Evolutionary conservation across 202 grass and related monocot species (phyloP).

Genomic region (Alloteropsis angusta): DNA sequence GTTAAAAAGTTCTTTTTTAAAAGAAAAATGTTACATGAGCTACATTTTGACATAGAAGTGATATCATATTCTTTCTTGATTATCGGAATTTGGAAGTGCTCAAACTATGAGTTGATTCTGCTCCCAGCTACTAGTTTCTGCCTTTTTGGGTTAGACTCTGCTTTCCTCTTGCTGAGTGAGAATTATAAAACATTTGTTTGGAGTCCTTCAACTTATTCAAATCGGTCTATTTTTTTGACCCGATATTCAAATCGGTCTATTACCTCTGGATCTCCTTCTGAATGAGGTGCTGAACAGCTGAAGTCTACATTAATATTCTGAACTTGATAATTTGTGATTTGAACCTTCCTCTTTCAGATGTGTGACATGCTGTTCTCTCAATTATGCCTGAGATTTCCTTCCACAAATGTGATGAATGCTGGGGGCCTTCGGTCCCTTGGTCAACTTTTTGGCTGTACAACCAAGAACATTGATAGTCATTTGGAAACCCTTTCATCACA

Average conservation of each 20-base stretch:
- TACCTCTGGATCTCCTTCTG: not conserved
- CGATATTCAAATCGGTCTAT: not conserved
- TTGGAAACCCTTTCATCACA: constrained; percentile 37
- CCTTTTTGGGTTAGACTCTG: not conserved
- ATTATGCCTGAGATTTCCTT: constrained; percentile 67
- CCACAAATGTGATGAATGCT: constrained; percentile 39
- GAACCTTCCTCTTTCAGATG: constrained; percentile 55
- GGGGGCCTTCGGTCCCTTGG: constrained; percentile 55
- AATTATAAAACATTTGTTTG: not conserved
- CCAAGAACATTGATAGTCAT: constrained; percentile 37
- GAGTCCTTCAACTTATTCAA: constrained; percentile 5
- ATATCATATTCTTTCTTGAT: not conserved
- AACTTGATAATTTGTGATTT: constrained; percentile 12
- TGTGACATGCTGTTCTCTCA: constrained; percentile 96
- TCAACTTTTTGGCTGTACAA: constrained; percentile 65
- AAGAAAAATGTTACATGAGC: not conserved
- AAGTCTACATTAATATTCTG: not conserved
- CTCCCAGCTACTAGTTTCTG: not conserved
- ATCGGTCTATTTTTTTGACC: not conserved
- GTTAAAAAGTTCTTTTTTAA: not conserved
- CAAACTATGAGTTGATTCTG: not conserved
- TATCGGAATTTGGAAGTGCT: not conserved
- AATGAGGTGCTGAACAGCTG: not conserved
- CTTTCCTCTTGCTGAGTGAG: not conserved
- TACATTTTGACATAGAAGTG: not conserved